Conservation (phyloP, 2,329 filamentous ascomycete species). For the Ilyonectria robusta region DNA sequence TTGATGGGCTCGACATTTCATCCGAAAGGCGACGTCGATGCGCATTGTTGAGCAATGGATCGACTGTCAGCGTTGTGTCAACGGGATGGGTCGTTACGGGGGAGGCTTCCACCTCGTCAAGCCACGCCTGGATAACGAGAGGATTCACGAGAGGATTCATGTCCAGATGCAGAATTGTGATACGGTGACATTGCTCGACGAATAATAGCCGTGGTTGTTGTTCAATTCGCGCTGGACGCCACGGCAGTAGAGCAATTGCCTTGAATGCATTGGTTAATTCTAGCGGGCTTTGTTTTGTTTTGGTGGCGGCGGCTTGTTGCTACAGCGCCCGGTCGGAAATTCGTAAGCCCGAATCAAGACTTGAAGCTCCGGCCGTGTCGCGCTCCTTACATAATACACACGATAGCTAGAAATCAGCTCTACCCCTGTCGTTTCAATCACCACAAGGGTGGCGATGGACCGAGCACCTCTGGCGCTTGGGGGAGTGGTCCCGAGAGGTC, state of each 20-base stretch:
- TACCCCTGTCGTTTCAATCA: too few species aligned
- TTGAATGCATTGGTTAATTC: too few species aligned
- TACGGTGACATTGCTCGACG: background rate
- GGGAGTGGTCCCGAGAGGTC: too few species aligned
- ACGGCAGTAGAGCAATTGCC: background rate
- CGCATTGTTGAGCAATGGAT: background rate
- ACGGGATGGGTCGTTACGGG: constrained; percentile 3
- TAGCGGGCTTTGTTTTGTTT: too few species aligned
- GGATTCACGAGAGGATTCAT: constrained; percentile 14
- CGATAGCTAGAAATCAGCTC: too few species aligned
- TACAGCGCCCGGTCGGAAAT: too few species aligned
- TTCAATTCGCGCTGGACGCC: background rate
- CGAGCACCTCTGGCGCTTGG: too few species aligned
- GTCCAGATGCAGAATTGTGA: background rate
- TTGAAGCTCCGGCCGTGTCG: too few species aligned
- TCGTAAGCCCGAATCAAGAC: too few species aligned
- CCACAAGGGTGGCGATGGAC: too few species aligned
- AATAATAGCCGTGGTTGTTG: background rate
- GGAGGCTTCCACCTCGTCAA: constrained; percentile 14
- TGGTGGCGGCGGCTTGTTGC: too few species aligned
- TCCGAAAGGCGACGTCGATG: background rate
- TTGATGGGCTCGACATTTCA: background rate
- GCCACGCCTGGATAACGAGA: constrained; percentile 14
- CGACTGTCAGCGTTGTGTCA: background rate
- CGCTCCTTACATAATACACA: too few species aligned